Evolutionary conservation across 768 basidiomycete species (phyloP), one percentile per base, ranked within the genome.

Genomic region (Lactarius sp.): DNA sequence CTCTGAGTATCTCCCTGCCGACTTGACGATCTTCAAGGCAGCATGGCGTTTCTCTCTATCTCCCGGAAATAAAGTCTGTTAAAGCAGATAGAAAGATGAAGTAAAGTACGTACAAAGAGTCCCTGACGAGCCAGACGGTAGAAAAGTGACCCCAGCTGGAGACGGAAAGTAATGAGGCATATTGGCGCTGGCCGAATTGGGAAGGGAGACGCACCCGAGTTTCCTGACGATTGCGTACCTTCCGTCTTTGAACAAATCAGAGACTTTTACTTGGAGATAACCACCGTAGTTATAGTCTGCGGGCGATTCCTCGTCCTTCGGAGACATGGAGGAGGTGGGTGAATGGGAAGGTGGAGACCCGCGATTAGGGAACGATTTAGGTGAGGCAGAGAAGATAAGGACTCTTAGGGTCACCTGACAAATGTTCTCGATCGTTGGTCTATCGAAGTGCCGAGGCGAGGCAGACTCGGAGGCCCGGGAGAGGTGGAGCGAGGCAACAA

Each of bases 1-100:
- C 73, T 98, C 95, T 64, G 94, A 92, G 76, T 98, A 98, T 68
- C 94, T 87, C 27, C 86, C 85, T 22, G 94, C 95, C 34, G 94
- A 96, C 77, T 96, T 96, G 75, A 95, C 92, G 60, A 97, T 87
- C 75, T 97, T 97, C 72, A 97, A 83, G 16, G 94, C 94, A 51
- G 92, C 92, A 75, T 94, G 94, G 47, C 83, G 79, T 37, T 82
- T 80, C 49, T 81, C 78, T 7, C 93, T 95, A 69, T 31, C 42
- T 22, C 4, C 2, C 56, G 4, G 12, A 13, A 34, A 31, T 42
- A 20, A 33, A 51, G 13, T 16, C 31, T 20, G 16, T 27, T 39
- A 31, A 56, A 52, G 52, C 56, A 39, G 27, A 57, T 27, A 60
- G 55, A 49, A 46, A 56, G 56, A 22, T 9, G 12, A 4, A 10